Evolutionary conservation across 371 early-diverging fungal species (phyloP), one percentile per base, ranked within the genome.

Genomic region (Lichtheimia ramosa): DNA sequence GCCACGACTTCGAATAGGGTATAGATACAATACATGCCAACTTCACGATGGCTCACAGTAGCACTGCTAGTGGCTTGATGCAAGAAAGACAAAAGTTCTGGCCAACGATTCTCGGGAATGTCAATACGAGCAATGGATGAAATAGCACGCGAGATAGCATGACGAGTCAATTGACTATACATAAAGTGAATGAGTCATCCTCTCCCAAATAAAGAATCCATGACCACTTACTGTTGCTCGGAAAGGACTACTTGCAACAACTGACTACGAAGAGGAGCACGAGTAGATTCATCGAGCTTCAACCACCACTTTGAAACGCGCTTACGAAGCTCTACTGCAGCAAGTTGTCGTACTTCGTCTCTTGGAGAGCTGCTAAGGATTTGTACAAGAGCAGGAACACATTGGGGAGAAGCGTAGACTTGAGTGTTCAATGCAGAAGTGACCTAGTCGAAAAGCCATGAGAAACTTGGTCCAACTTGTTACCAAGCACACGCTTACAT

Each of bases 291-390:
- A 48, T 82, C 87, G 6, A 90, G 42, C 39, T 84, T 76, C 21
- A 70, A 68, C 95, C 95, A 95, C 81, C 79, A 86, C 66, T 79
- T 85, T 5, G 81, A 54, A 25, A 89, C 70, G 56, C 88, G 84
- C 70, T 96, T 96, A 64, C 92, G 84, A 58, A 91, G 85, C 79
- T 96, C 96, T 18, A 96, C 93, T 24, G 95, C 90, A 43, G 95
- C 92, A 27, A 96, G 78, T 70, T 95, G 94, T 48, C 95, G 91
- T 18, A 94, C 77, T 68, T 80, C 81, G 62, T 74, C 73, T 43
- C 85, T 76, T 40, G 79, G 68, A 12, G 84, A 85, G 8, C 73
- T 75, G 58, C 79, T 63, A 52, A 89, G 72, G 52, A 93, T 83
- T 52, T 87, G 79, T 14, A 84, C 73, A 34, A 92, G 77, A 18